These are phyloP conservation scores for Erythrobasidium yunnanense DNA, from an alignment of 768 basidiomycete genomes.

Conservation along the genomic window DNA sequence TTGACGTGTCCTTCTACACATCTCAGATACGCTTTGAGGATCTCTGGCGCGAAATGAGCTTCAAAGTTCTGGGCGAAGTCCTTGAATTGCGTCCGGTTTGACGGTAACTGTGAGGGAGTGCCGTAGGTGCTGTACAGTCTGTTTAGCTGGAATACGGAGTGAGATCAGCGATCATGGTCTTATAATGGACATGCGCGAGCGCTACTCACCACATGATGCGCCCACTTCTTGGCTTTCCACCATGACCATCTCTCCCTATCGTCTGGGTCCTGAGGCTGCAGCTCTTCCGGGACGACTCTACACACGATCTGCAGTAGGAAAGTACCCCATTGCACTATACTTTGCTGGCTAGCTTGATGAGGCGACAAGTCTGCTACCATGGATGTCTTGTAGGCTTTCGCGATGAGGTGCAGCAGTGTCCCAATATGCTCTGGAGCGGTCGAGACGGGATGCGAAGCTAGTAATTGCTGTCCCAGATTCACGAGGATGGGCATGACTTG, in stretches of 20 bases:
- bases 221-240: slow-evolving; percentile 93
- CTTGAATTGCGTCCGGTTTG: slow-evolving; percentile 58
- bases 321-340: slow-evolving; percentile 71
- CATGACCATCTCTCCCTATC: slow-evolving; percentile 53
- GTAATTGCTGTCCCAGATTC: slow-evolving; percentile 59
- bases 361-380: slow-evolving; percentile 61
- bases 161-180: neutral
- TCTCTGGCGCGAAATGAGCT: slow-evolving; percentile 90
- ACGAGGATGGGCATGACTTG: slow-evolving; percentile 66
- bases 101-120: slow-evolving; percentile 74
- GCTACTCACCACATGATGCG: slow-evolving; percentile 61
- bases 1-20: slow-evolving; percentile 60
- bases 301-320: slow-evolving; percentile 68
- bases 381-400: slow-evolving; percentile 75
- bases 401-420: slow-evolving; percentile 68
- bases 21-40: slow-evolving; percentile 64
- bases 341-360: slow-evolving; percentile 57
- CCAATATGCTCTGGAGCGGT: slow-evolving; percentile 48
- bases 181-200: slow-evolving; percentile 60
- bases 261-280: slow-evolving; percentile 25
- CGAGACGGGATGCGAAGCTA: slow-evolving; percentile 52
- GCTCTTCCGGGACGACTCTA: slow-evolving; percentile 5
- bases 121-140: slow-evolving; percentile 53
- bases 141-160: slow-evolving; percentile 4
- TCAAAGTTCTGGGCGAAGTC: slow-evolving; percentile 69